These are phyloP conservation scores for Lasiodiplodia theobromae DNA, from an alignment of 2,329 filamentous ascomycete genomes.

Conservation along the genomic window DNA sequence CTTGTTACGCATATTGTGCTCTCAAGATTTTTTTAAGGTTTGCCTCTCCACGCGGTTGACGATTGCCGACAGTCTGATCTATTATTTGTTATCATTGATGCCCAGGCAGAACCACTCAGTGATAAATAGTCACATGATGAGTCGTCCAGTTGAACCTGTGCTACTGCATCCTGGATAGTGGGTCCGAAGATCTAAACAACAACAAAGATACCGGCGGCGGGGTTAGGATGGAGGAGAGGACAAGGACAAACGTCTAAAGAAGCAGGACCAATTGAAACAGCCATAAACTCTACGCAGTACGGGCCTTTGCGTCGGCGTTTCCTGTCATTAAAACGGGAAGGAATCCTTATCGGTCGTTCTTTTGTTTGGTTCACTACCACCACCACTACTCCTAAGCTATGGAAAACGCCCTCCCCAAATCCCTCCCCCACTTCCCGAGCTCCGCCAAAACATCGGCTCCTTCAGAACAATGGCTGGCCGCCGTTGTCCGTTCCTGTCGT, in stretches of 20 bases:
- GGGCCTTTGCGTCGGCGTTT: background rate
- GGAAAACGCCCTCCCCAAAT: background rate
- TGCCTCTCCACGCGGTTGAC: constrained; percentile 12
- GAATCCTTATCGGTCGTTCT: background rate
- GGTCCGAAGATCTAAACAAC: background rate
- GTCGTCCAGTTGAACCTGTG: too few relatives aligned
- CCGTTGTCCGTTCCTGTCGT: background rate
- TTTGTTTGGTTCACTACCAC: background rate
- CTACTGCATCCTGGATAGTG: background rate
- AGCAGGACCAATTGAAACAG: background rate
- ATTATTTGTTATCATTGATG: background rate
- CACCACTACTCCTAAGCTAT: background rate
- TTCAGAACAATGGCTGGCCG: background rate
- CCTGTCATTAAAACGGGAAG: background rate
- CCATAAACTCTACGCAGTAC: background rate
- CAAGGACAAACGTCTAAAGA: background rate
- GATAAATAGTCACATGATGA: background rate
- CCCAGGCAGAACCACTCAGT: background rate
- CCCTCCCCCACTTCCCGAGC: background rate
- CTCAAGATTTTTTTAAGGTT: background rate
- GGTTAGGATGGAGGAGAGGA: background rate
- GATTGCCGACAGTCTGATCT: constrained; percentile 18
- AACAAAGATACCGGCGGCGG: background rate
- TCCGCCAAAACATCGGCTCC: background rate
- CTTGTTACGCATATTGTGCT: background rate